phyloP scores from a whole-genome alignment of 2,329 filamentous ascomycete species.

The Cladosporium austrohemisphaericum region DNA sequence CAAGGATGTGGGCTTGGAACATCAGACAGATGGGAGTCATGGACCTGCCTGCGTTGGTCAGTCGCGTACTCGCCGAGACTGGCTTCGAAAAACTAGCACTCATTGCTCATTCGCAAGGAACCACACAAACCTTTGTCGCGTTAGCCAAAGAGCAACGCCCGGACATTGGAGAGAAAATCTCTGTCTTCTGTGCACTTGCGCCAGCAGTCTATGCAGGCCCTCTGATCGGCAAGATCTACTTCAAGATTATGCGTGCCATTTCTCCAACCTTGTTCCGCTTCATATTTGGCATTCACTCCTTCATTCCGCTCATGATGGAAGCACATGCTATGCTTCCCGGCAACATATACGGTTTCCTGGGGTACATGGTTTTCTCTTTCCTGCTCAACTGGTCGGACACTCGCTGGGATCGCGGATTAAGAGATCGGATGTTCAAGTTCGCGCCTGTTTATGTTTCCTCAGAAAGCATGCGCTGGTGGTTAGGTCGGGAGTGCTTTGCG shows the following conservation, averaged over 20 bases:
- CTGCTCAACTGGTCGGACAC: constrained; percentile 83
- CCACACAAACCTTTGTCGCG: constrained; percentile 81
- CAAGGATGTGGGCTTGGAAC: constrained; percentile 96
- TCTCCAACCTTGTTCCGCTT: constrained; percentile 71
- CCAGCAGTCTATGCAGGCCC: constrained; percentile 88
- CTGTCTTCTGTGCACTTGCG: constrained; percentile 85
- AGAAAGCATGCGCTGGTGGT: constrained; percentile 94
- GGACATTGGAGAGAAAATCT: constrained; percentile 75
- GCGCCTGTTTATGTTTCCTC: constrained; percentile 85
- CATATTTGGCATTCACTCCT: constrained; percentile 87
- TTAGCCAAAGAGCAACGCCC: constrained; percentile 87
- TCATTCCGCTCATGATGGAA: constrained; percentile 89
- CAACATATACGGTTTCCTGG: constrained; percentile 70
- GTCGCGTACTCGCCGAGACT: constrained; percentile 75
- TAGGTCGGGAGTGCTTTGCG: constrained; percentile 80
- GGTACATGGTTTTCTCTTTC: constrained; percentile 85
- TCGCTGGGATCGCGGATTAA: constrained; percentile 76
- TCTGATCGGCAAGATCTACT: constrained; percentile 79
- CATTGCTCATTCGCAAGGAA: constrained; percentile 86
- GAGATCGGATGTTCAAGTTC: constrained; percentile 85
- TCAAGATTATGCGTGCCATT: constrained; percentile 85
- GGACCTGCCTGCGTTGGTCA: constrained; percentile 77
- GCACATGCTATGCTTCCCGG: constrained; percentile 68
- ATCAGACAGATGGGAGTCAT: constrained; percentile 90
- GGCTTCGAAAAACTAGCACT: constrained; percentile 79